Evolutionary conservation across 1,284 basidiomycete genomes (phyloP).

Genomic region (Irpex rosettiformis): DNA sequence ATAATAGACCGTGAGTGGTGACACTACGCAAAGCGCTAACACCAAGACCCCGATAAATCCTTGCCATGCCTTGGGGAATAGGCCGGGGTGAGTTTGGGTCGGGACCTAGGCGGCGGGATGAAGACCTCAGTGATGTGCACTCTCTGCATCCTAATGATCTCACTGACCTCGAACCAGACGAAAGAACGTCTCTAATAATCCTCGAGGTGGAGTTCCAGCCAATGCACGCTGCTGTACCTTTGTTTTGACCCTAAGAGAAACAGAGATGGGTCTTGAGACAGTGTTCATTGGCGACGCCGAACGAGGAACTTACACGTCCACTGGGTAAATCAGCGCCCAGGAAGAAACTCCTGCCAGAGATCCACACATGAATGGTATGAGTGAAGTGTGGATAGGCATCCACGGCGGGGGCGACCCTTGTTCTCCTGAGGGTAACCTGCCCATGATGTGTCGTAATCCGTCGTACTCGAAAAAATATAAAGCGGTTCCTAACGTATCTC

Average conservation of each 20-base stretch:
- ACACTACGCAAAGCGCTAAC: slow-evolving; percentile 80
- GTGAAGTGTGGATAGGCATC: slow-evolving; percentile 71
- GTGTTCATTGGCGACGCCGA: background rate
- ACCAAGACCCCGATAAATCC: slow-evolving; percentile 83
- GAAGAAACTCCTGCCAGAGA: slow-evolving; percentile 81
- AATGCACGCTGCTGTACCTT: slow-evolving; percentile 88
- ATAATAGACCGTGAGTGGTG: slow-evolving; percentile 79
- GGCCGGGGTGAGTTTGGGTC: slow-evolving; percentile 72
- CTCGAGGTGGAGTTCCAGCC: slow-evolving; percentile 67
- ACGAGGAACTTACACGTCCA: slow-evolving; percentile 64
- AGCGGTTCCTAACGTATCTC: slow-evolving; percentile 79
- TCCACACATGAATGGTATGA: slow-evolving; percentile 85
- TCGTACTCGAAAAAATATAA: slow-evolving; percentile 90
- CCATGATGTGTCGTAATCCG: slow-evolving; percentile 74
- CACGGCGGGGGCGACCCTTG: slow-evolving; percentile 74
- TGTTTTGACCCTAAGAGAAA: slow-evolving; percentile 75
- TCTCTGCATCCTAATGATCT: background rate
- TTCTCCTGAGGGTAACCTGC: slow-evolving; percentile 66
- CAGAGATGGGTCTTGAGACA: background rate
- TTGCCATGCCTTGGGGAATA: slow-evolving; percentile 62
- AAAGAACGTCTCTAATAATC: slow-evolving; percentile 69
- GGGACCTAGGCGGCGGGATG: slow-evolving; percentile 46
- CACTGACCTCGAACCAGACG: slow-evolving; percentile 69
- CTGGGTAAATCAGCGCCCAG: slow-evolving; percentile 81
- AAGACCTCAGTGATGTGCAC: background rate